phyloP scores from a whole-genome alignment of 179 eudicot genomes.

The Silene vulgaris region DNA sequence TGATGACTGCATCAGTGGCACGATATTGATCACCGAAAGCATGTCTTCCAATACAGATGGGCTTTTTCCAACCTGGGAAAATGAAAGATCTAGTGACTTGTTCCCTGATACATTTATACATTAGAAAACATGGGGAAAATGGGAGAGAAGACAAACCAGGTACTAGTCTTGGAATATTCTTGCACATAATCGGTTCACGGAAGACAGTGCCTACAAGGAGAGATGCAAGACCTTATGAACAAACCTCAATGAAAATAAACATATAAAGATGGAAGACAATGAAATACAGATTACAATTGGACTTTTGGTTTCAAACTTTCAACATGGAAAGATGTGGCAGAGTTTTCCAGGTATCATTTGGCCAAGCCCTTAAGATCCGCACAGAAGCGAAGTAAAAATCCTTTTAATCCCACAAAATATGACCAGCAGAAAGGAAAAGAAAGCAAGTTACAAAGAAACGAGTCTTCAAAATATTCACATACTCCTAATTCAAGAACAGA shows the following conservation, averaged over 20 bases:
- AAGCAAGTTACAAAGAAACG: not conserved
- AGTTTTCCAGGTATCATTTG: not conserved
- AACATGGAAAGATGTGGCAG: not conserved
- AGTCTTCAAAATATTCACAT: not conserved
- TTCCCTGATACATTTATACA: not conserved
- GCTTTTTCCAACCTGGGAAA: constrained; percentile 77
- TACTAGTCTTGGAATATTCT: constrained; percentile 85
- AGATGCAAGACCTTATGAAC: constrained; percentile 14
- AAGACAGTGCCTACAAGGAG: constrained; percentile 70
- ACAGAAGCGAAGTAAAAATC: not conserved
- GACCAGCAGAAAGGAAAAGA: not conserved
- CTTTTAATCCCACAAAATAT: not conserved
- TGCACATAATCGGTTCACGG: constrained; percentile 91
- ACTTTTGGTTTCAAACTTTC: not conserved
- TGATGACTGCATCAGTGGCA: constrained; percentile 75
- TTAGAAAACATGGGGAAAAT: not conserved
- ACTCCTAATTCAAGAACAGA: not conserved
- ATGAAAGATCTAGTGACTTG: constrained; percentile 11
- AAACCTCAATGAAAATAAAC: constrained; percentile 9
- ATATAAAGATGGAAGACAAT: not conserved
- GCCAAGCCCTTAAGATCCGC: constrained; percentile 4
- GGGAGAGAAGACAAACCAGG: constrained; percentile 44
- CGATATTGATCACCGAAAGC: constrained; percentile 99
- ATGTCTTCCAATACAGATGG: constrained; percentile 98
- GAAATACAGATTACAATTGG: not conserved